Evolutionary conservation across 345 rosid species (phyloP).

Genomic region (Aquilaria yunnanensis): DNA sequence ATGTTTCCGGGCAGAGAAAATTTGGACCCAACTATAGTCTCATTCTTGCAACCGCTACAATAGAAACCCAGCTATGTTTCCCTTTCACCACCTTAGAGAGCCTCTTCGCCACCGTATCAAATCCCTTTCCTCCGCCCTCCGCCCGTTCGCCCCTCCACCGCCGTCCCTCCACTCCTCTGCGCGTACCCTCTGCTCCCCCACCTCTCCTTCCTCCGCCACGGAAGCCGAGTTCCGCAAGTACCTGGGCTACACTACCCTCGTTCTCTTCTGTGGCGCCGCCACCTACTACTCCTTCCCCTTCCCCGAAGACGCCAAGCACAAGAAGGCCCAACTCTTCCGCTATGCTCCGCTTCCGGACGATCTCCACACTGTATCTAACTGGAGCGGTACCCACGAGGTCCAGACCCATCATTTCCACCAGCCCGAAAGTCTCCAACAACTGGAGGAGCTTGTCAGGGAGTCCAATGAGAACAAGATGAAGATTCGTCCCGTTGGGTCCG

Average conservation of each 20-base stretch:
- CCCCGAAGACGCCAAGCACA: slow-evolving; percentile 73
- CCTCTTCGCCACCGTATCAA: slow-evolving; percentile 25
- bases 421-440: slow-evolving; percentile 63
- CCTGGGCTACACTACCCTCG: slow-evolving; percentile 79
- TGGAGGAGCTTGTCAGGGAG: slow-evolving; percentile 63
- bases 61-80: slow-evolving; percentile 31
- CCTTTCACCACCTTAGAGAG: slow-evolving; percentile 45
- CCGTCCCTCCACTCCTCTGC: slow-evolving; percentile 13
- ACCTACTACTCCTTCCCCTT: slow-evolving; percentile 93
- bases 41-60: too few species aligned
- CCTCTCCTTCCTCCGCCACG: slow-evolving; percentile 42
- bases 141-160: slow-evolving; percentile 14
- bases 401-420: slow-evolving; percentile 82
- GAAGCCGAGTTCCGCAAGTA: slow-evolving; percentile 70
- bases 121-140: slow-evolving; percentile 15
- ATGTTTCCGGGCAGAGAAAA: too few species aligned
- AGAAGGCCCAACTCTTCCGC: slow-evolving; percentile 83
- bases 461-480: slow-evolving; percentile 42
- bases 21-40: too few species aligned
- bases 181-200: slow-evolving; percentile 38
- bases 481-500: slow-evolving; percentile 94
- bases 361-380: slow-evolving; percentile 89
- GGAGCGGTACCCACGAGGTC: slow-evolving; percentile 99
- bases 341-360: slow-evolving; percentile 93
- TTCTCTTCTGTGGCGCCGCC: slow-evolving; percentile 68